A percentile compares a stretch with the other conserved stretches of the same genome.
Conservation (phyloP, 306 rosid species). For the Abrus precatorius region DNA sequence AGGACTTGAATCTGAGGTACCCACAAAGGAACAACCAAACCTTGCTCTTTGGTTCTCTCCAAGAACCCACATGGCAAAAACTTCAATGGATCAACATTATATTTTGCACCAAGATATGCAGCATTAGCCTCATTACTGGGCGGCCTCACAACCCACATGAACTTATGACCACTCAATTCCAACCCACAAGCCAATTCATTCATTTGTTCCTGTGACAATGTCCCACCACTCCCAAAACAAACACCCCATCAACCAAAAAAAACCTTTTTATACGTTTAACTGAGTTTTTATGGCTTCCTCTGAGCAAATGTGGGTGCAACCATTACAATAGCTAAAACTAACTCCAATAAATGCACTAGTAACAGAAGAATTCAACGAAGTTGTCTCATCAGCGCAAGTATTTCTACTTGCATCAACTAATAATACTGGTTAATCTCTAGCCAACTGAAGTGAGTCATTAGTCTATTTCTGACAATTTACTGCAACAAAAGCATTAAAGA, state of each 20-base stretch:
- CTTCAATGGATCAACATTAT: neutral
- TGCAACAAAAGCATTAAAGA: no score
- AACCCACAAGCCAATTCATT: slow-evolving; percentile 45
- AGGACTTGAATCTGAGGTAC: neutral
- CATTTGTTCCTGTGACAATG: slow-evolving; percentile 38
- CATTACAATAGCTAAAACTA: no score
- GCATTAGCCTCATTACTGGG: slow-evolving; percentile 22
- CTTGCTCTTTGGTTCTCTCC: slow-evolving; percentile 13
- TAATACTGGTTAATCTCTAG: no score
- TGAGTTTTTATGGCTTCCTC: no score
- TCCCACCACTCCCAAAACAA: slow-evolving; percentile 45
- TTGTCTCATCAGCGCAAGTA: no score
- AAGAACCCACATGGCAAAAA: slow-evolving; percentile 11
- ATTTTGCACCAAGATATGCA: neutral
- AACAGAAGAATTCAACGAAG: no score
- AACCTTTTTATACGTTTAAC: neutral
- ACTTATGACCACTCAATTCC: slow-evolving; percentile 44
- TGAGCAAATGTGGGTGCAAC: no score
- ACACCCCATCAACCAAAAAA: slow-evolving; percentile 1
- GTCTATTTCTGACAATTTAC: no score
- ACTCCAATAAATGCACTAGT: no score
- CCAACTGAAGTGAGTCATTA: no score
- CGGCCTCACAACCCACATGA: slow-evolving; percentile 43
- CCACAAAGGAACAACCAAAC: slow-evolving; percentile 12
- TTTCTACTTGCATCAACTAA: no score